Evolutionary conservation across 1,139 yeast genomes (phyloP), one percentile per base, ranked within the genome.

Genomic region (Saccharomyces pastorianus): DNA sequence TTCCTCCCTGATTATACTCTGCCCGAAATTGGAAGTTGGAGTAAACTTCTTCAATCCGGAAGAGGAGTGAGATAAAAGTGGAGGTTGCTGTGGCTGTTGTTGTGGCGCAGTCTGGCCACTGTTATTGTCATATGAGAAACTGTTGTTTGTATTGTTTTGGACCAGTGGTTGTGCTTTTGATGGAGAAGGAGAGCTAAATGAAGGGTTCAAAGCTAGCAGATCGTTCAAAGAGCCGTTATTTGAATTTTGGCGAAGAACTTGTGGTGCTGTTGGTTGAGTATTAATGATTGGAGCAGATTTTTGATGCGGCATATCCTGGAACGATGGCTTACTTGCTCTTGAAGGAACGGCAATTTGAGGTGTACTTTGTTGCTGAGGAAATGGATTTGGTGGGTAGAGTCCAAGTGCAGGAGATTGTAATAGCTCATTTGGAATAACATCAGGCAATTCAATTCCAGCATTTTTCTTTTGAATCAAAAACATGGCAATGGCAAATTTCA

Each of bases 401-500:
- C 65, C 68, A 14, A 69, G 51, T 1, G 69, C 67, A 7, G 71
- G 69, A 4, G 73, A 67, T n/a, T 73, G 68, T 53, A 83, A 66
- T 59, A 83, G 73, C 25, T 76, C 72, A 44, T 78, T 79, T 2
- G 88, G 88, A 48, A 83, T 79, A 8, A 82, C 77, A 60, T 82
- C 80, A 1, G 99, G 99, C 60, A 93, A 76, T 28, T 79, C 82
- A 47, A 77, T 77, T 17, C 98, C 98, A 2, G 87, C 78, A 57
- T 90, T 76, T 64, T 82, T 85, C 70, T 84, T 88, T 70, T 90
- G 95, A 11, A 93, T 95, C 63, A 93, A 79, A 67, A 85, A 93
- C 86, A 93, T 86, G 13, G 99, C 98, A 66, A 93, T 86, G 2
- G 95, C 83, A 71, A 95, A 93, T 69, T 93, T 99, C 58, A 81